A percentile compares a stretch with the other conserved stretches of the same genome.
Evolutionary conservation across 768 basidiomycete genomes (phyloP).

Genomic region (Sistotremastrum niveocremeum): DNA sequence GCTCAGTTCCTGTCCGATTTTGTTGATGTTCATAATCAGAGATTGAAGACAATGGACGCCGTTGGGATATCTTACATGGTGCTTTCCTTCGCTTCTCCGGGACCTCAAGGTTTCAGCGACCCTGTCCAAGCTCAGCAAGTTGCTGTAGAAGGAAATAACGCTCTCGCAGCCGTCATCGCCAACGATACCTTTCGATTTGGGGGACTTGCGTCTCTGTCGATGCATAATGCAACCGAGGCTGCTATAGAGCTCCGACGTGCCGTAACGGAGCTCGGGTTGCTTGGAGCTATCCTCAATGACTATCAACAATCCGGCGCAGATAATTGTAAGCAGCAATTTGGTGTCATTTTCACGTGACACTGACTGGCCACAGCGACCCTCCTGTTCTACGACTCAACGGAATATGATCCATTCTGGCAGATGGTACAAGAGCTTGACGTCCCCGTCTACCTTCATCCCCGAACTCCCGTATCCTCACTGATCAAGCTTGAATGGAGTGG

Average conservation of each 20-base stretch:
- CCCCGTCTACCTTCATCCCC: slow-evolving; percentile 6
- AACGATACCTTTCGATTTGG: slow-evolving; percentile 7
- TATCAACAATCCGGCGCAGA: slow-evolving; percentile 7
- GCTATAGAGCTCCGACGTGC: slow-evolving; percentile 5
- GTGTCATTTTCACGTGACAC: not conserved
- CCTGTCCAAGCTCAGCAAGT: not conserved
- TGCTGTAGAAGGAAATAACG: slow-evolving; percentile 2
- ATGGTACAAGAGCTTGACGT: slow-evolving; percentile 3
- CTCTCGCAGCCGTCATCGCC: slow-evolving; percentile 2
- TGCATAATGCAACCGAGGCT: slow-evolving; percentile 5
- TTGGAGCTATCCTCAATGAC: slow-evolving; percentile 6
- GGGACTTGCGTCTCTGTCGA: slow-evolving; percentile 4
- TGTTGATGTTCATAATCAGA: no score
- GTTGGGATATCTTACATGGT: slow-evolving; percentile 1
- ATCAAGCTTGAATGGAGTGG: no score
- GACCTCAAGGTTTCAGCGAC: slow-evolving; percentile 5
- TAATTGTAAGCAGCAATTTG: not conserved
- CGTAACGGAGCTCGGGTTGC: slow-evolving; percentile 3
- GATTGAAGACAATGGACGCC: no score
- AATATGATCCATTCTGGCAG: slow-evolving; percentile 6
- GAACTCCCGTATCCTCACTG: not conserved
- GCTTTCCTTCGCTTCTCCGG: slow-evolving; percentile 4
- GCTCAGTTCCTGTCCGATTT: no score
- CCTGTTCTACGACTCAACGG: slow-evolving; percentile 5
- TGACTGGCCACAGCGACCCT: slow-evolving; percentile 3